phyloP scores from a whole-genome alignment of 345 rosid species.

The Salix suchowensis region DNA sequence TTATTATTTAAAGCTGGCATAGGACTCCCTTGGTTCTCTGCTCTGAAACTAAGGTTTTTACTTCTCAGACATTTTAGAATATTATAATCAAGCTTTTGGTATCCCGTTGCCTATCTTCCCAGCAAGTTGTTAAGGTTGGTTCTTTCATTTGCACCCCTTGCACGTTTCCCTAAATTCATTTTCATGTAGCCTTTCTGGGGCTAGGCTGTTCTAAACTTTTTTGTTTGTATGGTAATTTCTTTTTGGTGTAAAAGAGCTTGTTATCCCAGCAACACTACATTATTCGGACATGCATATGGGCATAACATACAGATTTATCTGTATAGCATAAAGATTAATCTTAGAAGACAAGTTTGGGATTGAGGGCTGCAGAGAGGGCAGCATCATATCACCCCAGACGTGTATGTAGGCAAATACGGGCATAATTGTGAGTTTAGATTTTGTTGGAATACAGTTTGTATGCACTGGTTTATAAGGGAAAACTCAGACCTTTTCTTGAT shows the following conservation, averaged over 20 bases:
- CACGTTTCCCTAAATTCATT: background rate
- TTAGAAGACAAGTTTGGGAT: background rate
- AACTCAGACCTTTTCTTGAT: background rate
- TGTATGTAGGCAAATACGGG: background rate
- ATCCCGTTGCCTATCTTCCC: background rate
- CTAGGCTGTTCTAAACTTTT: background rate
- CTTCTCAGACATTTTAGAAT: background rate
- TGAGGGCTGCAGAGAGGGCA: background rate
- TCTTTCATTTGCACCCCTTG: background rate
- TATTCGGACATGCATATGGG: background rate
- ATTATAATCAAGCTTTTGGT: background rate
- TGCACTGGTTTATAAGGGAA: background rate
- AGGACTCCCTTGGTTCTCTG: background rate
- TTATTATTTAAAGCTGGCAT: background rate
- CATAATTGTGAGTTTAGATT: background rate
- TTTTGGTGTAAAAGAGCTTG: background rate
- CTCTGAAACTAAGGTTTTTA: background rate
- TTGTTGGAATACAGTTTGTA: background rate
- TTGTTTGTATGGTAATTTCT: background rate
- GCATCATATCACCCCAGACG: background rate
- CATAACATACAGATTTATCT: background rate
- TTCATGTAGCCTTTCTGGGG: background rate
- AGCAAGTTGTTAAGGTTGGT: background rate
- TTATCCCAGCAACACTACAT: background rate
- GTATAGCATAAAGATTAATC: background rate